Evolutionary conservation across 305 asterid genomes (phyloP).

Genomic region (Fraxinus angustifolia): DNA sequence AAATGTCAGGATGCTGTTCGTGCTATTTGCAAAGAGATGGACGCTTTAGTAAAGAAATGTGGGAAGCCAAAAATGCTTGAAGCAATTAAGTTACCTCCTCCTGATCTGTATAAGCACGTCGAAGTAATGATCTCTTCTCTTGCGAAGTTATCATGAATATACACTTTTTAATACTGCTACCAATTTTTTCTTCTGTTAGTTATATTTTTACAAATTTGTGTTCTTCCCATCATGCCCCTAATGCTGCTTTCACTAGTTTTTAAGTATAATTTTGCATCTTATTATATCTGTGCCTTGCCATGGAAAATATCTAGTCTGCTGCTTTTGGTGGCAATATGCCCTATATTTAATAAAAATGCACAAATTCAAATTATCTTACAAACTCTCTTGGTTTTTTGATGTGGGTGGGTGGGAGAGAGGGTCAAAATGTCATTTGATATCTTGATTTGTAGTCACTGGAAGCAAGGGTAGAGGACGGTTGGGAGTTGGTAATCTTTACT

Average conservation of each 20-base stretch:
- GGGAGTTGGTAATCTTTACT: background rate
- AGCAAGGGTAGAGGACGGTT: background rate
- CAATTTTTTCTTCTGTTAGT: background rate
- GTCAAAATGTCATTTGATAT: background rate
- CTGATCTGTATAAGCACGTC: conserved; percentile 79
- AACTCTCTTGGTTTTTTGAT: background rate
- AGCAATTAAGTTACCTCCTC: conserved; percentile 86
- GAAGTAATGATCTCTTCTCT: conserved; percentile 43
- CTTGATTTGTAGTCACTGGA: background rate
- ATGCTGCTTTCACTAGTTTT: conserved; percentile 9
- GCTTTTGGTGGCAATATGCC: background rate
- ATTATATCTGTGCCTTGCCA: background rate
- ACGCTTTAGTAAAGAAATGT: conserved; percentile 71
- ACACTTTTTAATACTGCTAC: background rate
- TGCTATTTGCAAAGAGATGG: conserved; percentile 71
- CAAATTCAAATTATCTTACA: background rate
- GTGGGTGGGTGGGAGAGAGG: background rate
- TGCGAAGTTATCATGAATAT: background rate
- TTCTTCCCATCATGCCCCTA: conserved; percentile 10
- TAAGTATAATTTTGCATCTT: conserved; percentile 4
- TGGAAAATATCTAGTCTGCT: background rate
- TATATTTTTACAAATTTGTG: background rate
- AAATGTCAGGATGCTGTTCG: conserved; percentile 75
- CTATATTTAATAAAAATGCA: background rate
- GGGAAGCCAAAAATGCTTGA: conserved; percentile 94